Evolutionary conservation across 306 rosid species (phyloP).

Genomic region (Cyamopsis tetragonoloba): DNA sequence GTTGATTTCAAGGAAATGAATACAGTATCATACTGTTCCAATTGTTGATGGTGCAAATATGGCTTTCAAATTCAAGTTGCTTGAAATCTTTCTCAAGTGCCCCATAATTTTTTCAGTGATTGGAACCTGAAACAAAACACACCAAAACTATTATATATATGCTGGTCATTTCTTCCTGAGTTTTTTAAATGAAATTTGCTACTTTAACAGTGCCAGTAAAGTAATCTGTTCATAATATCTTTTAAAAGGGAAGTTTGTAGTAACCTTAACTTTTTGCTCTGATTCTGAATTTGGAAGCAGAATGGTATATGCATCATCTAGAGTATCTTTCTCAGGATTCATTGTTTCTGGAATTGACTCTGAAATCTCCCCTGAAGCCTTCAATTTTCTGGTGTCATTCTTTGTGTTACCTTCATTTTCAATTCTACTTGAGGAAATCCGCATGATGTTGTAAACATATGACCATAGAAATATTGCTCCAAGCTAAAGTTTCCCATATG

Average conservation of each 20-base stretch:
- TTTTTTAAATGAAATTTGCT: neutral
- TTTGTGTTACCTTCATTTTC: conserved; percentile 4
- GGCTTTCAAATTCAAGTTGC: conserved; percentile 54
- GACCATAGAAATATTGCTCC: conserved; percentile 79
- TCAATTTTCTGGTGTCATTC: conserved; percentile 10
- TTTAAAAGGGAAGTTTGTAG: neutral
- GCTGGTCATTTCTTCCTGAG: neutral
- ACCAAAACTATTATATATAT: neutral
- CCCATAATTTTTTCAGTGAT: conserved; percentile 31
- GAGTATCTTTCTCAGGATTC: conserved; percentile 30
- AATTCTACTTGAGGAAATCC: conserved; percentile 43
- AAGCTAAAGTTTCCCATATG: conserved; percentile 39
- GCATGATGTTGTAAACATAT: conserved; percentile 72
- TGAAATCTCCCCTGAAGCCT: conserved; percentile 21
- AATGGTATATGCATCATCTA: conserved; percentile 36
- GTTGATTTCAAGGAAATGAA: conserved; percentile 6
- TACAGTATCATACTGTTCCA: conserved; percentile 60
- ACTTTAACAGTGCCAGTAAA: neutral
- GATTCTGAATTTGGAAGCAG: conserved; percentile 38
- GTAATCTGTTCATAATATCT: neutral
- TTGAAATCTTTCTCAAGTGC: conserved; percentile 14
- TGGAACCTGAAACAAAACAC: conserved; percentile 29
- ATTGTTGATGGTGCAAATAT: conserved; percentile 73
- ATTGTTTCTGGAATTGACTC: conserved; percentile 38
- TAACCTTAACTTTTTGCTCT: conserved; percentile 31